Evolutionary conservation across 1,284 basidiomycete species (phyloP).

Genomic region (Leccinum solheimii): DNA sequence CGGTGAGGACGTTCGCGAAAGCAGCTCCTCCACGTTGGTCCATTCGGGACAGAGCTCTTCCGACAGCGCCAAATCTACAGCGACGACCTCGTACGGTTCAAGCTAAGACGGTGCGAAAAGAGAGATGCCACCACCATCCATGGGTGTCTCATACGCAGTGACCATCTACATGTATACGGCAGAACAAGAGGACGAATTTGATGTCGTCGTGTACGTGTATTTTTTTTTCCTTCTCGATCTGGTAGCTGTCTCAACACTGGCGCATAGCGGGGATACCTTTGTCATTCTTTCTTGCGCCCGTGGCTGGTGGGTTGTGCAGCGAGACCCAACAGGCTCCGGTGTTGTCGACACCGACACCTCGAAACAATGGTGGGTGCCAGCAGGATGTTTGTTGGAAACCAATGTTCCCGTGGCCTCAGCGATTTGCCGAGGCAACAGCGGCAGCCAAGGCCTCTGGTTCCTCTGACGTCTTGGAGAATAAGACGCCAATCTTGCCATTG

Average conservation of each 20-base stretch:
- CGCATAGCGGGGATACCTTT: slow-evolving; percentile 79
- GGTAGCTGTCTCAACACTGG: slow-evolving; percentile 13
- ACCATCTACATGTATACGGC: slow-evolving; percentile 96
- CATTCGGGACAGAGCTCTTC: slow-evolving; percentile 17
- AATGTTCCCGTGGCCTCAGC: slow-evolving; percentile 76
- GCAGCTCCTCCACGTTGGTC: slow-evolving; percentile 22
- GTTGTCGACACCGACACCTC: slow-evolving; percentile 71
- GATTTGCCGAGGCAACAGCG: slow-evolving; percentile 75
- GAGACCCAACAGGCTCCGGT: slow-evolving; percentile 85
- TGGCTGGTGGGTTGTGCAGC: slow-evolving; percentile 99
- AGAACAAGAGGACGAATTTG: slow-evolving; percentile 96
- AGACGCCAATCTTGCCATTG: slow-evolving; percentile 79
- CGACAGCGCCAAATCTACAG: slow-evolving; percentile 22
- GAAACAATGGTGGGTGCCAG: slow-evolving; percentile 87
- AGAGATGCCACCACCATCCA: slow-evolving; percentile 51
- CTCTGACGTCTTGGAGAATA: slow-evolving; percentile 44
- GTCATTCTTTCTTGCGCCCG: slow-evolving; percentile 91
- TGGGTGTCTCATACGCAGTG: slow-evolving; percentile 82
- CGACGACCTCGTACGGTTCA: slow-evolving; percentile 14
- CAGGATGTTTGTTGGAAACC: slow-evolving; percentile 93
- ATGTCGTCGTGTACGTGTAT: slow-evolving; percentile 85
- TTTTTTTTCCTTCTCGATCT: slow-evolving; percentile 4
- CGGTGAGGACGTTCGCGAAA: slow-evolving; percentile 36
- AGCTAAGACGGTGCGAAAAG: slow-evolving; percentile 33
- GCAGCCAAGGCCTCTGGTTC: slow-evolving; percentile 46